These are phyloP conservation scores for Fusarium transvaalense DNA, from an alignment of 2,329 filamentous ascomycete species.

Conservation along the genomic window DNA sequence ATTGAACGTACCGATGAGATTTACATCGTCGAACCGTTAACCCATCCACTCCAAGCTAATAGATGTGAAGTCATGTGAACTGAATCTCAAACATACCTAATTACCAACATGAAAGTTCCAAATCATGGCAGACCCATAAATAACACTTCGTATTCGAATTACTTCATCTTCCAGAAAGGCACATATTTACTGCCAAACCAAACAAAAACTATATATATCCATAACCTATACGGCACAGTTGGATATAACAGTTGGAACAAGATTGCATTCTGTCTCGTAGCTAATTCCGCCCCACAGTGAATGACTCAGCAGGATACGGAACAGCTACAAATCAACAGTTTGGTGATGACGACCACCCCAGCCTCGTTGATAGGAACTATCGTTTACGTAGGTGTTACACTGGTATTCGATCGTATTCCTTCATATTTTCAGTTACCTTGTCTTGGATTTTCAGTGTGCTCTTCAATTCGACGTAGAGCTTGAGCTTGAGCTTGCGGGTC, in stretches of 20 bases:
- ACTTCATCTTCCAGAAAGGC: background rate
- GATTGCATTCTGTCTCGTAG: background rate
- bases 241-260: background rate
- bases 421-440: background rate
- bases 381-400: background rate
- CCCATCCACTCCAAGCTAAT: background rate
- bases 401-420: background rate
- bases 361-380: background rate
- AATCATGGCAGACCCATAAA: background rate
- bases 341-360: slow-evolving; percentile 17
- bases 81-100: background rate
- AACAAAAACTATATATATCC: background rate
- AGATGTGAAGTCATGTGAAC: background rate
- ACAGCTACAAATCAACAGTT: background rate
- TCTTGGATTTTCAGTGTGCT: background rate
- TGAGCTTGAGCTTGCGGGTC: slow-evolving; percentile 8
- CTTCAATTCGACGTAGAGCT: background rate
- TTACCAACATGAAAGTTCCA: background rate
- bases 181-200: background rate
- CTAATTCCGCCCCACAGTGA: slow-evolving; percentile 4
- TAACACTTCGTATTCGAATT: background rate
- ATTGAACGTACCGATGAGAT: background rate
- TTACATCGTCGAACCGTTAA: background rate
- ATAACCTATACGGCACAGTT: background rate
- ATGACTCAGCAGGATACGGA: slow-evolving; percentile 29